These are phyloP conservation scores for Collybia mongolica DNA, from an alignment of 768 basidiomycete genomes.

Conservation along the genomic window DNA sequence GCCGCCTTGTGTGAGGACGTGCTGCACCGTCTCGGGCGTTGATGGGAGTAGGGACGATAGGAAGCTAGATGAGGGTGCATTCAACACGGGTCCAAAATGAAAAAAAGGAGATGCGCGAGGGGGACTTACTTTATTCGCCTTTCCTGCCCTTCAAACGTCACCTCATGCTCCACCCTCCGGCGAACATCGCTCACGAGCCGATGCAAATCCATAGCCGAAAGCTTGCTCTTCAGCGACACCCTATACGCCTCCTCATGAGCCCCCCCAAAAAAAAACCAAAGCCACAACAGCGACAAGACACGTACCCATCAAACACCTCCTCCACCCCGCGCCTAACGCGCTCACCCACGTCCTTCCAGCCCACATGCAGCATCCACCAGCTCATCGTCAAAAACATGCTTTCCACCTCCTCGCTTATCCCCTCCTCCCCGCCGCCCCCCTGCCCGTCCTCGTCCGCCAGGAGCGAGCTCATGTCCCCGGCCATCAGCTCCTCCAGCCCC, in stretches of 20 bases:
- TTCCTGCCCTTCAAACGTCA: slow-evolving; percentile 58
- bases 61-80: slow-evolving; percentile 45
- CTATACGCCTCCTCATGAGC: slow-evolving; percentile 34
- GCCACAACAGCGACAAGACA: too few relatives aligned
- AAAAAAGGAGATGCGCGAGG: slow-evolving; percentile 15
- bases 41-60: slow-evolving; percentile 73
- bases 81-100: slow-evolving; percentile 1
- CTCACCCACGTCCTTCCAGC: slow-evolving; percentile 83
- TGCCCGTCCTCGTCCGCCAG: slow-evolving; percentile 18
- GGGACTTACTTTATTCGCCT: slow-evolving; percentile 47
- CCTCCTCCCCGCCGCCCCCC: slow-evolving; percentile 20
- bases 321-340: slow-evolving; percentile 74
- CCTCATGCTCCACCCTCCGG: slow-evolving; percentile 71
- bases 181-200: slow-evolving; percentile 72
- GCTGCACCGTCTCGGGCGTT: slow-evolving; percentile 66
- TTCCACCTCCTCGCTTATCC: slow-evolving; percentile 66
- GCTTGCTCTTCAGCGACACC: slow-evolving; percentile 78
- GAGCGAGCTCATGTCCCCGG: slow-evolving; percentile 17
- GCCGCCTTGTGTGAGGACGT: slow-evolving; percentile 69
- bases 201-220: slow-evolving; percentile 69
- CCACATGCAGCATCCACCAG: slow-evolving; percentile 93
- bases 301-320: slow-evolving; percentile 83
- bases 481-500: slow-evolving; percentile 21
- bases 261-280: neutral
- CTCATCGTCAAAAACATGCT: slow-evolving; percentile 80